Conservation (phyloP, 805 yeast genomes). For the Schwanniomyces pseudopolymorphus region DNA sequence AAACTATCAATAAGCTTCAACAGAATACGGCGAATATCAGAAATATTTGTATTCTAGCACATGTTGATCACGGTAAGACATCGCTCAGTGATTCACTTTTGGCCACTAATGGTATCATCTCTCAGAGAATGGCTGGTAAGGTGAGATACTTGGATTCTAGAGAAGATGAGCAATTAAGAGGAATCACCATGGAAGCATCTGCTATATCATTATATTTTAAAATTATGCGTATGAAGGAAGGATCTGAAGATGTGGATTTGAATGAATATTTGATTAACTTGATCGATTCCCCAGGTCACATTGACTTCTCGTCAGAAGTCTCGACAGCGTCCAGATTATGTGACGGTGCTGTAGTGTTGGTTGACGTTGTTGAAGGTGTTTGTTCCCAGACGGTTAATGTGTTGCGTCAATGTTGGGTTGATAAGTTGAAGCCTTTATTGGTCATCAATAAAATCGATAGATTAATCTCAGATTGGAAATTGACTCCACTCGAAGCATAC, state of each 20-base stretch:
- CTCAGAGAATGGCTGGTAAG: slow-evolving; percentile 93
- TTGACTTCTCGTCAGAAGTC: slow-evolving; percentile 94
- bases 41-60: slow-evolving; percentile 94
- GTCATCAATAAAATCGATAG: slow-evolving; percentile 92
- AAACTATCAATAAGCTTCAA: slow-evolving; percentile 66
- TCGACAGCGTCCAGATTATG: slow-evolving; percentile 93
- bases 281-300: slow-evolving; percentile 99
- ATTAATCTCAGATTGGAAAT: slow-evolving; percentile 73
- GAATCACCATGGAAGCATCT: slow-evolving; percentile 96
- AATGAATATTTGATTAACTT: slow-evolving; percentile 84
- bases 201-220: slow-evolving; percentile 92
- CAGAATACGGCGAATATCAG: slow-evolving; percentile 67
- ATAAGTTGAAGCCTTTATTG: slow-evolving; percentile 80
- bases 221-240: slow-evolving; percentile 47
- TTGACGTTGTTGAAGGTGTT: slow-evolving; percentile 97
- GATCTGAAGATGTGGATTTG: slow-evolving; percentile 38
- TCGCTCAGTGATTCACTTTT: slow-evolving; percentile 87
- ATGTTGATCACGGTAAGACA: slow-evolving; percentile 98
- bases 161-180: slow-evolving; percentile 93
- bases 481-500: slow-evolving; percentile 84
- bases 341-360: slow-evolving; percentile 94
- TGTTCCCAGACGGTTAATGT: slow-evolving; percentile 97
- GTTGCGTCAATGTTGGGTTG: slow-evolving; percentile 92
- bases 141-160: slow-evolving; percentile 90
- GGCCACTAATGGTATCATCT: slow-evolving; percentile 95